phyloP scores from a whole-genome alignment of 108 stramenopile species.

The Cyclotella atomus region DNA sequence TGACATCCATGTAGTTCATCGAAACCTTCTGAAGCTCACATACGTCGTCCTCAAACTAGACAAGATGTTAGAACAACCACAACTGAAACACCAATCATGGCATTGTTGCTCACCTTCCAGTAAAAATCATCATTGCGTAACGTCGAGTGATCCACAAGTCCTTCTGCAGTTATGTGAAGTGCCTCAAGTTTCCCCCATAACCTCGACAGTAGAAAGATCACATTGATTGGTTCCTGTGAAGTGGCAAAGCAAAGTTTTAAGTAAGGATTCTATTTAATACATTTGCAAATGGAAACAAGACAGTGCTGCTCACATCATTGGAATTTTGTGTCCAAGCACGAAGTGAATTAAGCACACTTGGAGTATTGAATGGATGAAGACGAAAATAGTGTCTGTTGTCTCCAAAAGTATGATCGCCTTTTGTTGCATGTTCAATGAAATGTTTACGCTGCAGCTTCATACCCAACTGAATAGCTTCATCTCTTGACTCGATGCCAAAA shows the following conservation, averaged over 20 bases:
- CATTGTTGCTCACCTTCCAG: too few relatives aligned
- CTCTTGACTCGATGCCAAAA: conserved; percentile 23
- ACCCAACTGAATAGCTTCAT: conserved; percentile 45
- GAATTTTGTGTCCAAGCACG: conserved; percentile 48
- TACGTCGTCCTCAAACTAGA: conserved; percentile 68
- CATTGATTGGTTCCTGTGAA: conserved; percentile 29
- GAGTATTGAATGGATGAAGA: conserved; percentile 44
- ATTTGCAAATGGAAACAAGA: background rate
- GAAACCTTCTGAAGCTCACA: conserved; percentile 62
- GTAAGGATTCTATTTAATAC: background rate
- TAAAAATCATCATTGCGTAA: conserved; percentile 29
- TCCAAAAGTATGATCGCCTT: conserved; percentile 40
- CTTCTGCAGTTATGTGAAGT: conserved; percentile 26
- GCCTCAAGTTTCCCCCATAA: conserved; percentile 40
- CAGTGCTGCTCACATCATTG: conserved; percentile 4
- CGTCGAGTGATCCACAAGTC: conserved; percentile 47
- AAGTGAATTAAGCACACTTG: conserved; percentile 60
- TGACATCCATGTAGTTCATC: conserved; percentile 40
- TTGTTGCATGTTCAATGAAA: conserved; percentile 37
- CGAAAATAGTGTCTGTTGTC: conserved; percentile 51
- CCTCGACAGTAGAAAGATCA: conserved; percentile 31
- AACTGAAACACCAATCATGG: too few relatives aligned
- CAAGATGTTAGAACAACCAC: too few relatives aligned
- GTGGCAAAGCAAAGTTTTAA: background rate
- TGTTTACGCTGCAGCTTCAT: conserved; percentile 34